Evolutionary conservation across 1,284 basidiomycete species (phyloP).

Genomic region (Leccinum holopus): DNA sequence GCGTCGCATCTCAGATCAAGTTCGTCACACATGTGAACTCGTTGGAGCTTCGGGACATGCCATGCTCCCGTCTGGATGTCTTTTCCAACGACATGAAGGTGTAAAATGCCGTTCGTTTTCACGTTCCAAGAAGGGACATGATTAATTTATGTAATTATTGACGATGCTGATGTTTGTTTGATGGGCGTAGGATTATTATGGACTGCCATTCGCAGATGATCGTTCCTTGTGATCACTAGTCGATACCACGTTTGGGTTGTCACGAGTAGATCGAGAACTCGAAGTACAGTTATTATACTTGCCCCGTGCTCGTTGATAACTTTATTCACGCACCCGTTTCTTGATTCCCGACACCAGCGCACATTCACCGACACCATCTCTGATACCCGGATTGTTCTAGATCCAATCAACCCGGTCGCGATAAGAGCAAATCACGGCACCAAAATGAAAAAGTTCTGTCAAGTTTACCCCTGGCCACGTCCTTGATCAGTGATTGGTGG

Average conservation of each 20-base stretch:
- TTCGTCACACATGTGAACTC: not conserved
- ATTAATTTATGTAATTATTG: not conserved
- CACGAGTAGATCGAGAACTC: not conserved
- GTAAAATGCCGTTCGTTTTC: not conserved
- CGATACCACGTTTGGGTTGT: not conserved
- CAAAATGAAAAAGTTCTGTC: not conserved
- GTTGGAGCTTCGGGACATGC: not conserved
- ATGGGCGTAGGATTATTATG: not conserved
- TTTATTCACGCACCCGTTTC: not conserved
- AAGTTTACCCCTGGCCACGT: not conserved
- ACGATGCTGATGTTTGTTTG: not conserved
- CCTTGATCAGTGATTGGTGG: not conserved
- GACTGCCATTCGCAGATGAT: not conserved
- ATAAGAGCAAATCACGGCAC: not conserved
- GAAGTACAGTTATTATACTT: not conserved
- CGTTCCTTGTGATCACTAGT: not conserved
- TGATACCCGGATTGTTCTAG: not conserved
- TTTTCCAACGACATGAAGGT: slow-evolving; percentile 1
- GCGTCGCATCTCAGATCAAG: not conserved
- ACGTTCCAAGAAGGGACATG: not conserved
- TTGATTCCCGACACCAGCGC: not conserved
- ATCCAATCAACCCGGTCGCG: not conserved
- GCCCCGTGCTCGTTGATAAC: not conserved
- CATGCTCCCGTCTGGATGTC: not conserved
- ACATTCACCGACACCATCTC: not conserved